Conservation (phyloP, 106 monocot genomes). For the Gastrodia elata region DNA sequence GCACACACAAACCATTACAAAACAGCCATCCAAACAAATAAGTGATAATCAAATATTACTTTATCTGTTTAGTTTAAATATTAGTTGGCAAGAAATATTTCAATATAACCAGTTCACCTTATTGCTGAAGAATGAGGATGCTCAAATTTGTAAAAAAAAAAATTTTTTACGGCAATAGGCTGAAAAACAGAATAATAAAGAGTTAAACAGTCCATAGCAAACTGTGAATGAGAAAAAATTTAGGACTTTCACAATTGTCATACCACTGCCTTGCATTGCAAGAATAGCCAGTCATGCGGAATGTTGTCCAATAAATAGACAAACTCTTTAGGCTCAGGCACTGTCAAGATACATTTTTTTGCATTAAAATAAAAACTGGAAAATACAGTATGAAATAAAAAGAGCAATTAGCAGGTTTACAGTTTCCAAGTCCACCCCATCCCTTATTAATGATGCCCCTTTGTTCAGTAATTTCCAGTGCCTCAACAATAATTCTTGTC, state of each 20-base stretch:
- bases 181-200: background rate
- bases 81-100: no score
- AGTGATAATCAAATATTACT: no score
- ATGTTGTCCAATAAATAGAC: slow-evolving; percentile 75
- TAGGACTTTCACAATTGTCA: background rate
- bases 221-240: background rate
- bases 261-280: slow-evolving; percentile 95
- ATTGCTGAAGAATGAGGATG: background rate
- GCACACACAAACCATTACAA: no score
- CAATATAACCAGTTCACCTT: background rate
- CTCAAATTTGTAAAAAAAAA: background rate
- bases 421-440: slow-evolving; percentile 91
- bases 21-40: no score
- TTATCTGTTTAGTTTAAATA: no score
- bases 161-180: background rate
- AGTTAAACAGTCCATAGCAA: background rate
- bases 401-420: slow-evolving; percentile 26
- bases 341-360: slow-evolving; percentile 30
- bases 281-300: slow-evolving; percentile 90
- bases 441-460: slow-evolving; percentile 81
- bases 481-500: slow-evolving; percentile 51
- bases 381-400: background rate
- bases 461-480: slow-evolving; percentile 49
- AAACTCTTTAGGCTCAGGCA: slow-evolving; percentile 73
- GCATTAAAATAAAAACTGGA: background rate